phyloP scores from a whole-genome alignment of 306 rosid species.

The Dryas alaskensis region DNA sequence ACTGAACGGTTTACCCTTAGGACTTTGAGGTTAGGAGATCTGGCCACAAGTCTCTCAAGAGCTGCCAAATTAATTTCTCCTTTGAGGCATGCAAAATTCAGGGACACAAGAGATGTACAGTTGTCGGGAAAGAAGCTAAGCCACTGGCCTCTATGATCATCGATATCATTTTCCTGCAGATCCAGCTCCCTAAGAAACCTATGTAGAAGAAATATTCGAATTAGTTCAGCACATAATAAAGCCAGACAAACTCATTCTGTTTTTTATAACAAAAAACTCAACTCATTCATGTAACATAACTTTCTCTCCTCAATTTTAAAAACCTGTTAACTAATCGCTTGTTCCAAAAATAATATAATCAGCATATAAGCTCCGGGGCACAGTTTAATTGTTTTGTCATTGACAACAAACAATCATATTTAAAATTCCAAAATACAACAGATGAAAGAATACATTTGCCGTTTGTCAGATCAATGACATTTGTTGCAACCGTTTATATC shows the following conservation, averaged over 20 bases:
- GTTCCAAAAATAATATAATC: background rate
- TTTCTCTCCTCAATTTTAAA: background rate
- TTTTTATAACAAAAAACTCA: background rate
- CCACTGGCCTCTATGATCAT: constrained; percentile 84
- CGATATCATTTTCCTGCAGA: constrained; percentile 92
- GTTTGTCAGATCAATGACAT: too few relatives aligned
- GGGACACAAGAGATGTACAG: constrained; percentile 74
- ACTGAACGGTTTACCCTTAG: constrained; percentile 71
- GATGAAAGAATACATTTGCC: background rate
- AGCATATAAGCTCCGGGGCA: background rate
- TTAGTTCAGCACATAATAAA: constrained; percentile 4
- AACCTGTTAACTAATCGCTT: background rate
- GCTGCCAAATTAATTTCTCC: constrained; percentile 69
- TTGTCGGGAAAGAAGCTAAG: constrained; percentile 84
- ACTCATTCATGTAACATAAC: background rate
- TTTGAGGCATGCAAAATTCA: constrained; percentile 88
- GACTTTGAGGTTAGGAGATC: constrained; percentile 83
- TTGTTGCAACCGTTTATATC: background rate
- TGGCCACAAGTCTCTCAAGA: constrained; percentile 81
- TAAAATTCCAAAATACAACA: background rate
- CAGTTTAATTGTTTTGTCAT: background rate
- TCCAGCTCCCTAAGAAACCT: constrained; percentile 90
- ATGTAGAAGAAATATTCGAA: background rate
- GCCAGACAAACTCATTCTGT: too few relatives aligned
- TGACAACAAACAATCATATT: background rate